Percentiles rank a stretch among this genome's conserved stretches.
phyloP scores from a whole-genome alignment of 1,139 yeast species.

The Pichia sp. region DNA sequence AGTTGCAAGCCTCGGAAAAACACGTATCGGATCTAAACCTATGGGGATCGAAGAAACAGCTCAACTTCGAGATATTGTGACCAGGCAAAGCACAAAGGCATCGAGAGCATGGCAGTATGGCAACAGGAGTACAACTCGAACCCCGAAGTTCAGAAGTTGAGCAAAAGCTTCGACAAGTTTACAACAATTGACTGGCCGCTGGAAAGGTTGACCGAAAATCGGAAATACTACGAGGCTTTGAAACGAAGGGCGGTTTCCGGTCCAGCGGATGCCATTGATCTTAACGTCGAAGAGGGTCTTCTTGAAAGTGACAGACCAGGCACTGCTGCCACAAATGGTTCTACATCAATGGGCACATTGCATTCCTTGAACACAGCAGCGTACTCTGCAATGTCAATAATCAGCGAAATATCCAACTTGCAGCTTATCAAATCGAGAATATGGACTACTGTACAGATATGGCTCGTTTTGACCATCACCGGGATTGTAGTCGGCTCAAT shows the following conservation, averaged over 20 bases:
- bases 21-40: no score
- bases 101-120: conserved; percentile 12
- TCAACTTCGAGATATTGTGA: no score
- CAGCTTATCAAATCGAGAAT: conserved; percentile 17
- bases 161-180: conserved; percentile 52
- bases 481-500: conserved; percentile 76
- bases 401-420: conserved; percentile 12
- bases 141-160: conserved; percentile 16
- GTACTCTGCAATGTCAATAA: conserved; percentile 8
- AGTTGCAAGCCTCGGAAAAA: no score
- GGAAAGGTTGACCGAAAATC: conserved; percentile 62
- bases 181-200: conserved; percentile 81
- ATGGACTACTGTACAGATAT: conserved; percentile 54
- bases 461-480: conserved; percentile 70
- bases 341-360: not conserved
- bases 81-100: not conserved
- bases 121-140: conserved; percentile 13
- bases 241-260: conserved; percentile 13
- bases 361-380: conserved; percentile 1
- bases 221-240: conserved; percentile 31
- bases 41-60: no score
- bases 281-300: not conserved
- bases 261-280: not conserved
- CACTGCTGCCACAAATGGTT: not conserved
- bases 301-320: not conserved